These are phyloP conservation scores for Rhizophora apiculata DNA, from an alignment of 345 rosid species.

Conservation along the genomic window DNA sequence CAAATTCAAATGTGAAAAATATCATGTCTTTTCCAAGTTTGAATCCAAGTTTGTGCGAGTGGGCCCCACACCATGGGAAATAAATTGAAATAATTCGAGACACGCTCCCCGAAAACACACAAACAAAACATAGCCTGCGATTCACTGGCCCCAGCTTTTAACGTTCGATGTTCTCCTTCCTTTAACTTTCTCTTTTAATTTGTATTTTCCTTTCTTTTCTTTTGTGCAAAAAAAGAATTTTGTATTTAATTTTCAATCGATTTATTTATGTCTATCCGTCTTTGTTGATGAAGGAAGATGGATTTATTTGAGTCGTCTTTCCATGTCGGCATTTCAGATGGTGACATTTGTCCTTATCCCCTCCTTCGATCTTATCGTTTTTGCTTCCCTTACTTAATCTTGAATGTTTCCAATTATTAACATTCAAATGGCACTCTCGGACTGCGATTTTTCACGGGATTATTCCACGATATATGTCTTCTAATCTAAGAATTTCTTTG, in stretches of 20 bases:
- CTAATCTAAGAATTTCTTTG: too few relatives aligned
- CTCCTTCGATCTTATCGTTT: constrained; percentile 34
- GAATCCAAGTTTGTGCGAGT: constrained; percentile 14
- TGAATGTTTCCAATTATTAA: background rate
- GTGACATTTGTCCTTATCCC: constrained; percentile 42
- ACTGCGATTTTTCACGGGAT: too few relatives aligned
- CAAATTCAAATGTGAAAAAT: too few relatives aligned
- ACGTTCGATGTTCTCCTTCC: constrained; percentile 21
- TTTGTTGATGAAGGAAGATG: too few relatives aligned
- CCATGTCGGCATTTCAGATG: constrained; percentile 12
- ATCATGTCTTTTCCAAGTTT: too few relatives aligned
- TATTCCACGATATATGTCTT: too few relatives aligned
- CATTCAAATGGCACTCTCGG: too few relatives aligned
- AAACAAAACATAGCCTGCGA: constrained; percentile 5
- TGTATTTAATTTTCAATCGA: too few relatives aligned
- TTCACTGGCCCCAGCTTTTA: constrained; percentile 14
- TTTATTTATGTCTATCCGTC: too few relatives aligned
- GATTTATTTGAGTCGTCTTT: too few relatives aligned
- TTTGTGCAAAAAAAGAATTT: background rate
- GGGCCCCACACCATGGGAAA: constrained; percentile 16
- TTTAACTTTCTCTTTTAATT: background rate
- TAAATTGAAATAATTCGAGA: background rate
- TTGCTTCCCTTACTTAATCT: background rate
- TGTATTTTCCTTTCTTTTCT: background rate
- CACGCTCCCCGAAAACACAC: constrained; percentile 34